Conservation (phyloP, 2,329 filamentous ascomycete species). For the Bertia moriformis region DNA sequence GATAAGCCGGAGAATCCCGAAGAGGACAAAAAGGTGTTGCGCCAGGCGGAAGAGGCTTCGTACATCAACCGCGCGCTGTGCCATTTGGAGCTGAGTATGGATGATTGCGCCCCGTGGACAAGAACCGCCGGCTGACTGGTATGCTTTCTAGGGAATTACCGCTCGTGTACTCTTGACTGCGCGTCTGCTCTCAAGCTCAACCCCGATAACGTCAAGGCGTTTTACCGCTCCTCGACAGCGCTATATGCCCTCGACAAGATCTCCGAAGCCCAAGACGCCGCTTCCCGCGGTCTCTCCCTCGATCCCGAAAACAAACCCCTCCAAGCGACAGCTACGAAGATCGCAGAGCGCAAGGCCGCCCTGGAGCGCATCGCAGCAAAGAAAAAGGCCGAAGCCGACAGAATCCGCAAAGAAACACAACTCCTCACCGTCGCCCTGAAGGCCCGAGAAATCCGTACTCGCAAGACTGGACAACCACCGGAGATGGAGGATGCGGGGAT, state of each 20-base stretch:
- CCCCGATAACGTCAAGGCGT: slow-evolving; percentile 47
- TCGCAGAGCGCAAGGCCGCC: slow-evolving; percentile 28
- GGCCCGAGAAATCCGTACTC: slow-evolving; percentile 34
- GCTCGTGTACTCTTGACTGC: slow-evolving; percentile 47
- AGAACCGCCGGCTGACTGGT: too few species aligned
- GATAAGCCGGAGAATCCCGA: slow-evolving; percentile 16
- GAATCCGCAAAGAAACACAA: slow-evolving; percentile 26
- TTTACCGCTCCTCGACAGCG: slow-evolving; percentile 47
- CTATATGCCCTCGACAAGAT: slow-evolving; percentile 47
- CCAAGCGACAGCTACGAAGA: slow-evolving; percentile 28
- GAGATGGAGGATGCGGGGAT: slow-evolving; percentile 48
- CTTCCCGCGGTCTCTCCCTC: slow-evolving; percentile 33
- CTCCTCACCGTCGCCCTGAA: slow-evolving; percentile 30
- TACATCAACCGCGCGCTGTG: slow-evolving; percentile 50
- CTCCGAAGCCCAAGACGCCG: slow-evolving; percentile 44
- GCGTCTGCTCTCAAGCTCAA: slow-evolving; percentile 42
- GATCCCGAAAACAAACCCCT: slow-evolving; percentile 40
- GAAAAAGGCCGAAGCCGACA: slow-evolving; percentile 28
- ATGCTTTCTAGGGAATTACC: slow-evolving; percentile 44
- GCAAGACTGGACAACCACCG: slow-evolving; percentile 34
- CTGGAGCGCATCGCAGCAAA: slow-evolving; percentile 30
- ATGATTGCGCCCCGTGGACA: too few species aligned
- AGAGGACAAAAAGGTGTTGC: slow-evolving; percentile 17
- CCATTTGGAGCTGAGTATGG: slow-evolving; percentile 43
- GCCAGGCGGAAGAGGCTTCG: slow-evolving; percentile 35